Base-by-base conservation (phyloP, 1,284 basidiomycete species). In the Cystobasidium slooffiae region DNA sequence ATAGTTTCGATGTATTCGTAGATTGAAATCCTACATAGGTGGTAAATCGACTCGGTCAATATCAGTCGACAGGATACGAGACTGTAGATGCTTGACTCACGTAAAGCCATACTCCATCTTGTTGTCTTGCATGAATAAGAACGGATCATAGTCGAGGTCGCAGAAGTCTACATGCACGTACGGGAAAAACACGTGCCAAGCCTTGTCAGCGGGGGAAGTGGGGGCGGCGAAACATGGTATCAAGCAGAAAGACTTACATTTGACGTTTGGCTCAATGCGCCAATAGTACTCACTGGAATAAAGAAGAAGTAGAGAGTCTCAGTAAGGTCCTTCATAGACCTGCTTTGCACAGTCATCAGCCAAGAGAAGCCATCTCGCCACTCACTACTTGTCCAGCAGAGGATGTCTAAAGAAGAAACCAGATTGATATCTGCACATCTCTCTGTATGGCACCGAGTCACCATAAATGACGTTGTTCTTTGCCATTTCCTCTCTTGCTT, bases 351-450 rank as follows among this genome's bases (percentile, higher is more conserved):
- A 6, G 2, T n/a, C 12, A 6, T n/a, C n/a, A 41, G 53, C 31
- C 58, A 53, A 49, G 14, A 12, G 12, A 14, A 8, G 22, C 20
- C 1, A 22, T 46, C 1, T n/a, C 9, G n/a, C 31, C 14, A 51
- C 69, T 62, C 49, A 72, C 69, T 66, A 76, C 20, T 76, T 44
- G 8, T 76, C 59, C 47, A 76, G 84, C 14, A 95, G 84, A 76
- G 89, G 88, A 79, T 94, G 92, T 52, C 86, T 85, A 83, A 88
- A 93, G 84, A 93, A 76, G 37, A 93, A 93, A 46, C 94, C 94
- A 69, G 92, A 93, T 82, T 97, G 94, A 85, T 90, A 97, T 22
- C 96, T 89, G 81, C 94, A 97, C 93, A 96, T 92, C 77, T 93
- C 92, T 65, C 91, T 88, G 80, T 93, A 93, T 3, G 84, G 84